Evolutionary conservation across 768 basidiomycete genomes (phyloP).

Genomic region (Cyclocybe cylindracea): DNA sequence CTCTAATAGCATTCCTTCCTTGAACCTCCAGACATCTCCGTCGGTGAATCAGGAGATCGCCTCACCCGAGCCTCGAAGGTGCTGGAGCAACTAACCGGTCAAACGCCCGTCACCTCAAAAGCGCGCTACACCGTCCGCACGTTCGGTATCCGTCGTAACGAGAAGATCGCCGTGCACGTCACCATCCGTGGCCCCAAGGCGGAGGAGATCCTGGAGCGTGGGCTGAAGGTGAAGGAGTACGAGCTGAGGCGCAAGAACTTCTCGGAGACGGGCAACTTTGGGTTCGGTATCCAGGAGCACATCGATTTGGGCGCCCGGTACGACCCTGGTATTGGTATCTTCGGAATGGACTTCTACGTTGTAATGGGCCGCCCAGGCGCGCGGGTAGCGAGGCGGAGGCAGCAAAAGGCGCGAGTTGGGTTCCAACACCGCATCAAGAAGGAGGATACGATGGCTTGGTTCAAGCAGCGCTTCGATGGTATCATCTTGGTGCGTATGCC

Average conservation of each 20-base stretch:
- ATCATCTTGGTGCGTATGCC: constrained; percentile 78
- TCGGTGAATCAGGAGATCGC: constrained; percentile 99
- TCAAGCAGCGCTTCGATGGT: constrained; percentile 99
- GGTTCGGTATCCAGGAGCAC: constrained; percentile 99
- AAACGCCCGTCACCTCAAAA: constrained; percentile 99
- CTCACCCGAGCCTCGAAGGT: constrained; percentile 99
- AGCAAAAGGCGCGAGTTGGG: constrained; percentile 85
- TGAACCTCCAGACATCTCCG: constrained; percentile 84
- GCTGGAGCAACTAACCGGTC: constrained; percentile 97
- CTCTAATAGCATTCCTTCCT: constrained; percentile 10
- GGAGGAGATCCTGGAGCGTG: constrained; percentile 98
- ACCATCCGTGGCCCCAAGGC: constrained; percentile 99
- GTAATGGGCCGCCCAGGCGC: constrained; percentile 96
- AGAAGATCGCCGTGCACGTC: constrained; percentile 99
- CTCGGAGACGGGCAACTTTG: constrained; percentile 99
- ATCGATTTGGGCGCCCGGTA: constrained; percentile 99
- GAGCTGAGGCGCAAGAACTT: constrained; percentile 97
- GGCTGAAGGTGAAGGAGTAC: constrained; percentile 99
- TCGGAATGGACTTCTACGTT: constrained; percentile 99
- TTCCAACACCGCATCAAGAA: constrained; percentile 89
- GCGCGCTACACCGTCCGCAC: constrained; percentile 99
- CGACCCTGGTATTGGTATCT: constrained; percentile 98
- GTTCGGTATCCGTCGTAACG: constrained; percentile 99
- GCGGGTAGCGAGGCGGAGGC: constrained; percentile 89
- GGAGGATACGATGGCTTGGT: constrained; percentile 97